Percentiles rank a stretch among this genome's conserved stretches.
Conservation (phyloP, 2,329 filamentous ascomycete species). For the Alternaria viburni region DNA sequence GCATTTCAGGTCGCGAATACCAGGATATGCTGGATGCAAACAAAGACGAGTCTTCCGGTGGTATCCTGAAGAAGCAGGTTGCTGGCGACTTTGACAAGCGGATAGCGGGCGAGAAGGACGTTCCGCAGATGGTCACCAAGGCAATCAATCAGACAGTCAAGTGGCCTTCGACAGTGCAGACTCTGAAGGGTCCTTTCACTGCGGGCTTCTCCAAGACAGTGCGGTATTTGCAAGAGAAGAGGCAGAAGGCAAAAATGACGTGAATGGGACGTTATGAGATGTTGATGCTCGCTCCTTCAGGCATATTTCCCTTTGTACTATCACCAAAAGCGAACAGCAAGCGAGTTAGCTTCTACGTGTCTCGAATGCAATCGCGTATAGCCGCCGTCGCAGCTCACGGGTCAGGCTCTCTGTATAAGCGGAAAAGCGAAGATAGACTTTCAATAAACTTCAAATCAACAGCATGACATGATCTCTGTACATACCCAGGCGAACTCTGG, state of each 20-base stretch:
- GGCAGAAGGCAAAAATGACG: conserved; percentile 50
- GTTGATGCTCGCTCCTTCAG: not conserved
- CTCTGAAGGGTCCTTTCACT: conserved; percentile 81
- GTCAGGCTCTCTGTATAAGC: conserved; percentile 32
- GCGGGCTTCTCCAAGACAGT: conserved; percentile 72
- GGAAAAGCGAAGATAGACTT: conserved; percentile 3
- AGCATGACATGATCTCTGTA: not conserved
- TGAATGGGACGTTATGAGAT: conserved; percentile 1
- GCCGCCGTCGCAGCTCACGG: conserved; percentile 22
- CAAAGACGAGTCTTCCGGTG: conserved; percentile 69
- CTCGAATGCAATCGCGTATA: conserved; percentile 14
- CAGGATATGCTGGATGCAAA: conserved; percentile 80
- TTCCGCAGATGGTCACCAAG: conserved; percentile 73
- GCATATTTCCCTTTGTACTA: conserved; percentile 23
- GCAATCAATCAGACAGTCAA: conserved; percentile 87
- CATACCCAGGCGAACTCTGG: not conserved
- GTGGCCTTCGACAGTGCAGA: conserved; percentile 92
- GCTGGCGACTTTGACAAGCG: conserved; percentile 86
- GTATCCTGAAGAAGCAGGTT: conserved; percentile 71
- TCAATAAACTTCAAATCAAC: not conserved
- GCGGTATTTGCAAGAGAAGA: conserved; percentile 84
- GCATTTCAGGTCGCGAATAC: conserved; percentile 84
- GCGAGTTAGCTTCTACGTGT: conserved; percentile 4
- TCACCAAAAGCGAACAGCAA: conserved; percentile 20
- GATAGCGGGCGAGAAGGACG: conserved; percentile 75